Conservation (phyloP, 805 yeast genomes). For the Komagataella populi region DNA sequence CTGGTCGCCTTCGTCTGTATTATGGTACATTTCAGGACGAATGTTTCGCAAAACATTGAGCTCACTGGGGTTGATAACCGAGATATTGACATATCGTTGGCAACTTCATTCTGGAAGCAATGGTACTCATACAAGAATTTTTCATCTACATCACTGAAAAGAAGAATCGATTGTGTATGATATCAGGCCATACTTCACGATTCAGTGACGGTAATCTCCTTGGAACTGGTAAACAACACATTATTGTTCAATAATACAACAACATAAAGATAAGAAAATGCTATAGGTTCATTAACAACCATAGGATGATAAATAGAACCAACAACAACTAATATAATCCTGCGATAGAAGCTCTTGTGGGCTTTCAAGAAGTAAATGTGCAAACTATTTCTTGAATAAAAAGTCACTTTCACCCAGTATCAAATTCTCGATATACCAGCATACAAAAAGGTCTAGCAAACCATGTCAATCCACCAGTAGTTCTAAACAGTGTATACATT, state of each 20-base stretch:
- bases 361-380: too few species aligned
- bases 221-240: neutral
- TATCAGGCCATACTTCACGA: neutral
- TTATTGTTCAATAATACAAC: neutral
- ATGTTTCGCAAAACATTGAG: neutral
- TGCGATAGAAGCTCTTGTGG: too few species aligned
- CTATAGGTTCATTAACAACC: too few species aligned
- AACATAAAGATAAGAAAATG: neutral
- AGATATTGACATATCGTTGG: neutral
- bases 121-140: neutral
- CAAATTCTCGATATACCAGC: slow-evolving; percentile 3
- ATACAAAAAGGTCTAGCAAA: slow-evolving; percentile 6
- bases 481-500: too few species aligned
- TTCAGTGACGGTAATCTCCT: too few species aligned
- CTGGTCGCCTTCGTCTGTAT: neutral
- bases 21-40: neutral
- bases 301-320: too few species aligned
- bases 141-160: neutral
- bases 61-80: neutral
- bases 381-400: too few species aligned
- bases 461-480: slow-evolving; percentile 7
- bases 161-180: neutral
- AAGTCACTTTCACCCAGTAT: too few species aligned
- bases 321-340: too few species aligned
- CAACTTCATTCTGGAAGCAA: neutral